A percentile compares a stretch with the other conserved stretches of the same genome.
Evolutionary conservation across 768 basidiomycete species (phyloP).

Genomic region (Fomitopsis serialis): DNA sequence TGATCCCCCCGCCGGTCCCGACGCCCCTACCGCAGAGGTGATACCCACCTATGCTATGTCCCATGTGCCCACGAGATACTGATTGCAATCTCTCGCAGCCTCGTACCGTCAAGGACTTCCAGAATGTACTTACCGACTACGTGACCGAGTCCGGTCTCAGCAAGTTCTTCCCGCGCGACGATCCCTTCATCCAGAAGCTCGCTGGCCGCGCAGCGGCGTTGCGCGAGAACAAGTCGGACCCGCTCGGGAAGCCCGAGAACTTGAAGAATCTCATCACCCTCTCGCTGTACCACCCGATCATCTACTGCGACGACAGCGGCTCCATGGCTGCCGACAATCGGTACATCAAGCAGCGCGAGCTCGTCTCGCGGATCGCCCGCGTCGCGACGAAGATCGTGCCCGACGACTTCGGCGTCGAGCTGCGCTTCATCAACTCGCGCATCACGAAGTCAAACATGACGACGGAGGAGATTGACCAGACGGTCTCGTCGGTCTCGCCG

Average conservation of each 20-base stretch:
- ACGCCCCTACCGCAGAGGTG: too few relatives aligned
- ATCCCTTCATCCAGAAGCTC: conserved; percentile 1
- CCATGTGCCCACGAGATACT: background rate
- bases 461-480: background rate
- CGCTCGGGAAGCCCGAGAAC: conserved; percentile 16
- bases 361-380: conserved; percentile 11
- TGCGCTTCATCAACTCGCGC: conserved; percentile 22
- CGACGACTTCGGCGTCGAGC: conserved; percentile 17
- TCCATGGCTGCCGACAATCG: conserved; percentile 18
- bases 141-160: conserved; percentile 8
- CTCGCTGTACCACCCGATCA: conserved; percentile 14
- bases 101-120: background rate
- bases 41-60: background rate
- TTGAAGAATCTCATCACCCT: conserved; percentile 18
- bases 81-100: background rate
- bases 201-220: conserved; percentile 3
- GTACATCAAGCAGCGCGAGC: conserved; percentile 4
- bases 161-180: conserved; percentile 11
- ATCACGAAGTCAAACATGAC: background rate
- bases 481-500: background rate
- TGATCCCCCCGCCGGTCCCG: too few relatives aligned
- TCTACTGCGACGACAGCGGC: conserved; percentile 15
- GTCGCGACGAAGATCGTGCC: conserved; percentile 23
- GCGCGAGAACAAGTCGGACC: conserved; percentile 6
- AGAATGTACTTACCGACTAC: conserved; percentile 1